Evolutionary conservation across 2,329 filamentous ascomycete species (phyloP), one percentile per base, ranked within the genome.

Genomic region (Arthrobotrys sinensis): DNA sequence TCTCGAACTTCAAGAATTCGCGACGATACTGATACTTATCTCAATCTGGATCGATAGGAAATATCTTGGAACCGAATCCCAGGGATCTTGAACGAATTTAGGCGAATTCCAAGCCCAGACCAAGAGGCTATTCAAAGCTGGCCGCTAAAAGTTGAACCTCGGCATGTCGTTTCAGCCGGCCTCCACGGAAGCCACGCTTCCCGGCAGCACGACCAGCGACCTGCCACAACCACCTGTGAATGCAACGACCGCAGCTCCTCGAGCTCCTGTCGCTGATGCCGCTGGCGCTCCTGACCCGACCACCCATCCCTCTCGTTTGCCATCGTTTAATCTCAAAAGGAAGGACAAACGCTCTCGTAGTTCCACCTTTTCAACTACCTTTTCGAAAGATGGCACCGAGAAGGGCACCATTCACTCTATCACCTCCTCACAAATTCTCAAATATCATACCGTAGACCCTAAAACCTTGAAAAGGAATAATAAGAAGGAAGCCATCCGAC

Each of bases 131-230:
- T 24, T 32, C n/a, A n/a, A n/a, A n/a, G n/a, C n/a, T n/a, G n/a
- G n/a, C 63, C 32, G 8, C n/a, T n/a, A 32, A 48, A 45, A 28
- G 52, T 76, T 66, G 16, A 60, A 66, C 73, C 73, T 77, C 73
- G 73, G 73, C 66, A 77, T 62, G 66, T 65, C 66, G 19, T 71
- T 70, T 70, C 65, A 77, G 65, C 57, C 73, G 66, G 43, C 46
- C 28, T 40, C 72, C 36, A 52, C 60, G 66, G 57, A 65, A 62
- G 36, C 50, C 43, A 53, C 63, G 40, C 50, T 28, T 32, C 43
- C 62, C 62, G 40, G 34, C 45, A 19, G 14, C 14, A 32, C n/a
- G 32, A 57, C n/a, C 34, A 60, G 48, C 46, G 16, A 64, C n/a
- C 65, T 63, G 11, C 53, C 62, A 70, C 52, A 70, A 70, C 19